Conservation (phyloP, 345 rosid species). For the Draba incana region DNA sequence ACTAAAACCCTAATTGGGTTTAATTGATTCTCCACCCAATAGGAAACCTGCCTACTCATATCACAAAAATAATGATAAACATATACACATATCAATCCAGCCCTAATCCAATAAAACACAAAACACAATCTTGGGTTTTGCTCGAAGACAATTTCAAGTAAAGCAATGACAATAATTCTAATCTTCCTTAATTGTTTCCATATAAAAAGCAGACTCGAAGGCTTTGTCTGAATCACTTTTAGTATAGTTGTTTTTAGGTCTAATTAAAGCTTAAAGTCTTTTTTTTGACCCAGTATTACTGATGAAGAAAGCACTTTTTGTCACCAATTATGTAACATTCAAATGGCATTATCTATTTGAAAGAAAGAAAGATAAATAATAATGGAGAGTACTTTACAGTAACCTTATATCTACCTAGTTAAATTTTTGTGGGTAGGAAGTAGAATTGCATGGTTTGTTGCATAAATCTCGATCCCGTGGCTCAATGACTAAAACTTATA, state of each 20-base stretch:
- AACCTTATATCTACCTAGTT: conserved; percentile 45
- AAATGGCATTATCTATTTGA: conserved; percentile 16
- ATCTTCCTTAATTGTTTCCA: conserved; percentile 2
- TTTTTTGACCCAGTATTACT: conserved; percentile 35
- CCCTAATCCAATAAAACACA: conserved; percentile 7
- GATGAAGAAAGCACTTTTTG: conserved; percentile 37
- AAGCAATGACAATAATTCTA: conserved; percentile 28
- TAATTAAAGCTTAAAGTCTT: conserved; percentile 4
- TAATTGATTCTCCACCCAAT: conserved; percentile 19
- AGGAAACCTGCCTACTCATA: conserved; percentile 6
- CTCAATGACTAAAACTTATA: conserved; percentile 58
- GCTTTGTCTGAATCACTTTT: conserved; percentile 22
- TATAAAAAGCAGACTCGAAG: conserved; percentile 24
- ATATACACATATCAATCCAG: conserved; percentile 12
- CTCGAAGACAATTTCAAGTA: conserved; percentile 1
- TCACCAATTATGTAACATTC: conserved; percentile 35
- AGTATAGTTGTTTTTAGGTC: conserved; percentile 22
- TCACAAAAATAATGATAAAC: conserved; percentile 15
- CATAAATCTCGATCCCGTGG: conserved; percentile 53
- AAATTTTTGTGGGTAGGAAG: conserved; percentile 19
- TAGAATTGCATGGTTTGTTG: conserved; percentile 37
- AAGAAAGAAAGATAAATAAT: background rate
- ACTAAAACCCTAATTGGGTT: conserved; percentile 35
- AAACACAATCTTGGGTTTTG: conserved; percentile 14
- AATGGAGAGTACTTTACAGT: conserved; percentile 40